Evolutionary conservation across 352 stramenopile species (phyloP).

Genomic region (Phytophthora sansomeana): DNA sequence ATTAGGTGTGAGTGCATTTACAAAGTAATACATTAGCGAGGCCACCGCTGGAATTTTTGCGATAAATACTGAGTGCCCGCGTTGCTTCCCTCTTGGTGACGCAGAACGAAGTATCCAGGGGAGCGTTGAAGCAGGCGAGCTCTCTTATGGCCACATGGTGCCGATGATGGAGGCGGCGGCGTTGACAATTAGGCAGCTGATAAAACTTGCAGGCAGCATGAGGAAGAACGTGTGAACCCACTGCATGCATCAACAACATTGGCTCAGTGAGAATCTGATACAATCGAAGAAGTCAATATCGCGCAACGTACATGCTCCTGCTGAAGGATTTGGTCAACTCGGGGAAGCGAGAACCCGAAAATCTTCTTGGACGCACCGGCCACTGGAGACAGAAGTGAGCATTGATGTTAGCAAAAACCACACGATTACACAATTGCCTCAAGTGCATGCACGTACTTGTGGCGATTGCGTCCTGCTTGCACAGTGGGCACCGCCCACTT

Average conservation of each 20-base stretch:
- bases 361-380: constrained; percentile 61
- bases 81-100: constrained; percentile 15
- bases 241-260: constrained; percentile 40
- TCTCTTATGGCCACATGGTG: constrained; percentile 75
- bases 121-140: constrained; percentile 18
- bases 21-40: constrained; percentile 42
- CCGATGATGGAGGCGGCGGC: constrained; percentile 72
- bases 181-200: constrained; percentile 86
- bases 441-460: constrained; percentile 44
- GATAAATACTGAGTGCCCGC: constrained; percentile 33
- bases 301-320: constrained; percentile 69
- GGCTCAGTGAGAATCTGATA: constrained; percentile 17
- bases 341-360: constrained; percentile 67
- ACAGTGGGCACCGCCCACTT: constrained; percentile 83
- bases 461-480: constrained; percentile 83
- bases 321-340: constrained; percentile 74
- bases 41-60: constrained; percentile 29
- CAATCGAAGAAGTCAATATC: not conserved
- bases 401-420: not conserved
- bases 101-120: constrained; percentile 14
- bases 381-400: constrained; percentile 32
- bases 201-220: constrained; percentile 81
- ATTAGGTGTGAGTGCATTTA: constrained; percentile 32
- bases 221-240: constrained; percentile 84
- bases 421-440: not conserved